phyloP scores from a whole-genome alignment of 257 asterid species.

The Solanum chiquidenum region DNA sequence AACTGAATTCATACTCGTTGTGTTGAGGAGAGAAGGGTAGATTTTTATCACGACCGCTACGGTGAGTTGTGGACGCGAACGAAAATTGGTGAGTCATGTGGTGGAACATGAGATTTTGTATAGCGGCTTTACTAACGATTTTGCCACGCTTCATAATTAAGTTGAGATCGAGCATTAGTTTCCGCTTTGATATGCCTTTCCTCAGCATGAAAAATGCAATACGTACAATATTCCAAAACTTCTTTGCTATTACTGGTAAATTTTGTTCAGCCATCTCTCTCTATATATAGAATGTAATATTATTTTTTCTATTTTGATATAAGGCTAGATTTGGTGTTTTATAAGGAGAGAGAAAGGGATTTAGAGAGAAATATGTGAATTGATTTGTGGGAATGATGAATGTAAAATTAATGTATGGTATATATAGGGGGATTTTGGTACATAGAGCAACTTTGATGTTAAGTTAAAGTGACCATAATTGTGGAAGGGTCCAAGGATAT shows the following conservation, averaged over 20 bases:
- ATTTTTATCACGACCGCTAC: slow-evolving; percentile 18
- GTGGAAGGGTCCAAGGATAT: slow-evolving; percentile 23
- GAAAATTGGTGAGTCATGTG: slow-evolving; percentile 24
- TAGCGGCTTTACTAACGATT: slow-evolving; percentile 65
- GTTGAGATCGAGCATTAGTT: slow-evolving; percentile 49
- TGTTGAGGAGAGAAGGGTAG: slow-evolving; percentile 6
- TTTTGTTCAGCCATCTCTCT: slow-evolving; percentile 54
- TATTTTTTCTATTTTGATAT: neutral
- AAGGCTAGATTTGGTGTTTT: neutral
- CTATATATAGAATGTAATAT: neutral
- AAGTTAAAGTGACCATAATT: slow-evolving; percentile 11
- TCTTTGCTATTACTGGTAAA: slow-evolving; percentile 52
- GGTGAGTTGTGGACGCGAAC: neutral
- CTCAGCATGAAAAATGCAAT: slow-evolving; percentile 53
- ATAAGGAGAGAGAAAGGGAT: neutral
- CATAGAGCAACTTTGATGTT: slow-evolving; percentile 5
- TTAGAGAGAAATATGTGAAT: slow-evolving; percentile 1
- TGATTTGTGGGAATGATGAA: neutral
- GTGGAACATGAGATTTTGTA: slow-evolving; percentile 64
- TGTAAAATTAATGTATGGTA: neutral
- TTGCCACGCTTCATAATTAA: slow-evolving; percentile 70
- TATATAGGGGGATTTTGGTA: neutral
- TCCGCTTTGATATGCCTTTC: slow-evolving; percentile 66
- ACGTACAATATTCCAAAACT: slow-evolving; percentile 52
- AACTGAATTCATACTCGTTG: slow-evolving; percentile 68